Base-by-base conservation (phyloP, 2,329 filamentous ascomycete genomes). In the Epichloe gansuensis region DNA sequence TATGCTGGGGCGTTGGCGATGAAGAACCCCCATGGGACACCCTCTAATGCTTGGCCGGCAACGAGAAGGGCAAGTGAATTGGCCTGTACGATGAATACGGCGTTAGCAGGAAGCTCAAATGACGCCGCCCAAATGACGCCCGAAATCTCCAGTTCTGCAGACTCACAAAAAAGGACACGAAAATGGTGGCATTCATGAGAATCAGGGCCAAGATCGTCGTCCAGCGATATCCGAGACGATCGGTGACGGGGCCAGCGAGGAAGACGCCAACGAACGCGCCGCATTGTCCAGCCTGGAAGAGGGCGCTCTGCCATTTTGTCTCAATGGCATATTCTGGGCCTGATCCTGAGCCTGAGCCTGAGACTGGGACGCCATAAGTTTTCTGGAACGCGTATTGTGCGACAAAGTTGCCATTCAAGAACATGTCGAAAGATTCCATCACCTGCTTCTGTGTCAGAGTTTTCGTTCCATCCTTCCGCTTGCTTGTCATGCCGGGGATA, bases 1-100 rank as follows among this genome's bases (percentile, higher is more conserved):
- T 82, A 81, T 2, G 79, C 78, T 1, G 79, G 79, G 9, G 78
- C 71, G 62, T 80, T 80, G 59, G 78, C 77, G 56, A 81, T 80
- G 65, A 82, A 82, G 58, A 82, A 74, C 23, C 80, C 79, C 80
- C 80, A 82, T 0, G 65, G 78, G 15, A 83, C 58, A 56, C 79
- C 79, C 63, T 81, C 77, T 47, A 83, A 69, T 27, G 78, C 67
- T 66, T 82, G 78, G 23, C 73, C 66, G 1, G 70, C 68, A 42
- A 79, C 70, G 51, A 75, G 65, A 55, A 75, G 57, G 2, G 61
- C 42, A 1, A 73, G 64, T 7, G 67, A 72, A 34, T 66, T 47
- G 57, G 60, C 44, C 40, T 51, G 9, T 4, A 38, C 11, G 4
- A 17, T 6, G 12, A 39, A 12, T 3, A 1, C 31, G 31, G 3